Percentiles rank a stretch among this genome's conserved stretches.
phyloP scores from a whole-genome alignment of 2,329 filamentous ascomycete species.

The Scedosporium dehoogii region DNA sequence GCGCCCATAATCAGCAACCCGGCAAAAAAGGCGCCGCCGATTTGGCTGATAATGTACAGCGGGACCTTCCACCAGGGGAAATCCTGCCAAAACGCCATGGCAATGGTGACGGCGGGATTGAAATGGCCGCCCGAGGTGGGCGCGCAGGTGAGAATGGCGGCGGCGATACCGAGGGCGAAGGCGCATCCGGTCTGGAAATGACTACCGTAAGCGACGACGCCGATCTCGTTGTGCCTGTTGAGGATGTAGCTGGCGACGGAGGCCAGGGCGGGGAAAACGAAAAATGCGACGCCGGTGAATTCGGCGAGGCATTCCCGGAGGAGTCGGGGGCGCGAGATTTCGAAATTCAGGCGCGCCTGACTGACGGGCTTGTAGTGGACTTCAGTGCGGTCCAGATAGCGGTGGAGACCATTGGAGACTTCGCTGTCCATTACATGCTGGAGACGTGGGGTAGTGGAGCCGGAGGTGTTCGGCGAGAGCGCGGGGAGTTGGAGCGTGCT shows the following conservation, averaged over 20 bases:
- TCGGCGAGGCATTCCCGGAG: conserved; percentile 46
- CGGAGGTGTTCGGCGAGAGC: neutral
- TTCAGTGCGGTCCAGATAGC: conserved; percentile 3
- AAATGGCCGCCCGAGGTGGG: conserved; percentile 45
- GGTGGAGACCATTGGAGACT: neutral
- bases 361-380: conserved; percentile 28
- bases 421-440: neutral
- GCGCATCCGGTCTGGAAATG: conserved; percentile 46
- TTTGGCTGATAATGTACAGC: conserved; percentile 45
- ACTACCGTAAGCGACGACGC: conserved; percentile 26
- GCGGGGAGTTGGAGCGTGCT: neutral
- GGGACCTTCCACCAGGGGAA: conserved; percentile 50
- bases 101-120: conserved; percentile 39
- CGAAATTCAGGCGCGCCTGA: conserved; percentile 43
- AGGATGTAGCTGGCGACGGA: conserved; percentile 40
- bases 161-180: conserved; percentile 46
- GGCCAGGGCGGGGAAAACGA: conserved; percentile 43
- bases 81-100: conserved; percentile 41
- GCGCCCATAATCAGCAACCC: conserved; percentile 44
- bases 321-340: conserved; percentile 40
- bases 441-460: neutral
- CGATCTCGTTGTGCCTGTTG: conserved; percentile 27
- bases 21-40: conserved; percentile 46
- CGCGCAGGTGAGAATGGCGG: conserved; percentile 47
- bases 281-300: conserved; percentile 47